Conservation (phyloP, 1,139 yeast genomes). For the Zygosaccharomyces pseudobailii region DNA sequence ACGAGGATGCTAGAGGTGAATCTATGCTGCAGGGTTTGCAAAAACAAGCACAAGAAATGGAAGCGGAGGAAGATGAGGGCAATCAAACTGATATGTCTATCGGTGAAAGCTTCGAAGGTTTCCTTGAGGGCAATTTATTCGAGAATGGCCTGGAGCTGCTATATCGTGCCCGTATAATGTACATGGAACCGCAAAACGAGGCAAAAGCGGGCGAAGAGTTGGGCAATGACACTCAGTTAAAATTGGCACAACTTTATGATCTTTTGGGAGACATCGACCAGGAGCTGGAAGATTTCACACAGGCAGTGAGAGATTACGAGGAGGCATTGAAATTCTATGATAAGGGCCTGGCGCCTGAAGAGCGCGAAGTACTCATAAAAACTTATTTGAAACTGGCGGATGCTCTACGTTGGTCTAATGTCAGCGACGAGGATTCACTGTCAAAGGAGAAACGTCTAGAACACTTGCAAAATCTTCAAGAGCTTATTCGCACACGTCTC, state of each 20-base stretch:
- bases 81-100: constrained; percentile 7
- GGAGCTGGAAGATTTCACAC: constrained; percentile 33
- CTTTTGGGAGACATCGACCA: constrained; percentile 79
- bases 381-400: constrained; percentile 58
- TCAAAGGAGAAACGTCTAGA: constrained; percentile 45
- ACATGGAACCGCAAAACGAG: constrained; percentile 9
- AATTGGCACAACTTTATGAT: constrained; percentile 72
- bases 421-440: constrained; percentile 47
- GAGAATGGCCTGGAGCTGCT: constrained; percentile 16
- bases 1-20: constrained; percentile 30
- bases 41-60: constrained; percentile 12
- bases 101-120: constrained; percentile 8
- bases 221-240: constrained; percentile 35
- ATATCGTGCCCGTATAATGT: constrained; percentile 16
- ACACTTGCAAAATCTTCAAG: constrained; percentile 57
- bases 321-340: constrained; percentile 33
- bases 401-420: constrained; percentile 25
- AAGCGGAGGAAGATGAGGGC: constrained; percentile 12
- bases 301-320: constrained; percentile 17
- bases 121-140: constrained; percentile 14
- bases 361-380: constrained; percentile 59
- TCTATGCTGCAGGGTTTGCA: constrained; percentile 5
- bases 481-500: constrained; percentile 44
- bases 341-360: constrained; percentile 10
- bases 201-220: constrained; percentile 1